Conservation (phyloP, 805 yeast species). For the Candida namnaoensis region DNA sequence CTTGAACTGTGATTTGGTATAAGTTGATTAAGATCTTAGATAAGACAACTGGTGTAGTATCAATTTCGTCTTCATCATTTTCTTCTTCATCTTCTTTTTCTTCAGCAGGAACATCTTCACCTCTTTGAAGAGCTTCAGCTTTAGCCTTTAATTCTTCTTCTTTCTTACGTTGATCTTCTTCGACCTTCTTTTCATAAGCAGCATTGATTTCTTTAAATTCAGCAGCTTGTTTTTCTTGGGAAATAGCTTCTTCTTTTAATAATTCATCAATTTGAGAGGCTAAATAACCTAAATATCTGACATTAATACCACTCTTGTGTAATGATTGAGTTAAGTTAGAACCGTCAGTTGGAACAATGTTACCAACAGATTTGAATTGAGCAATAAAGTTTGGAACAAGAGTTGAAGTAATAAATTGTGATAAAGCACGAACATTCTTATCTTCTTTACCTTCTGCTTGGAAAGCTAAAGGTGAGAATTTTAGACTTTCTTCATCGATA, state of each 20-base stretch:
- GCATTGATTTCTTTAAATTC: conserved; percentile 12
- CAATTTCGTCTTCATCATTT: conserved; percentile 11
- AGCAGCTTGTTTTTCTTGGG: conserved; percentile 16
- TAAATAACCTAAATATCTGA: conserved; percentile 76
- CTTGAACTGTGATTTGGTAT: conserved; percentile 23
- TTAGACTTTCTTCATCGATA: conserved; percentile 35
- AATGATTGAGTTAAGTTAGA: conserved; percentile 54
- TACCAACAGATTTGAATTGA: conserved; percentile 33
- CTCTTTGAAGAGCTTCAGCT: conserved; percentile 16
- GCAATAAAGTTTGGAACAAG: conserved; percentile 57
- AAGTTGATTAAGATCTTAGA: conserved; percentile 9
- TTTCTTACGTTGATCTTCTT: conserved; percentile 6
- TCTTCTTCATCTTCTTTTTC: conserved; percentile 11
- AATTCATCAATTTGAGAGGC: conserved; percentile 24
- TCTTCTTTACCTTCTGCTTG: conserved; percentile 34
- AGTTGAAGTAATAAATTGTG: conserved; percentile 47
- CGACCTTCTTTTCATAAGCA: conserved; percentile 9
- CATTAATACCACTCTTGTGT: conserved; percentile 79
- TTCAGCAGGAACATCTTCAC: conserved; percentile 13
- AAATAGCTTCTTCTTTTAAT: conserved; percentile 19
- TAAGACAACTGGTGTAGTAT: conserved; percentile 3
- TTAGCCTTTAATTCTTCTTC: conserved; percentile 10
- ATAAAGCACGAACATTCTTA: conserved; percentile 51
- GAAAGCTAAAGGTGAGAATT: conserved; percentile 57
- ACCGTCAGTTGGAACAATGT: conserved; percentile 73